phyloP scores from a whole-genome alignment of 208 protist genomes.

The Crithidia mellificae region DNA sequence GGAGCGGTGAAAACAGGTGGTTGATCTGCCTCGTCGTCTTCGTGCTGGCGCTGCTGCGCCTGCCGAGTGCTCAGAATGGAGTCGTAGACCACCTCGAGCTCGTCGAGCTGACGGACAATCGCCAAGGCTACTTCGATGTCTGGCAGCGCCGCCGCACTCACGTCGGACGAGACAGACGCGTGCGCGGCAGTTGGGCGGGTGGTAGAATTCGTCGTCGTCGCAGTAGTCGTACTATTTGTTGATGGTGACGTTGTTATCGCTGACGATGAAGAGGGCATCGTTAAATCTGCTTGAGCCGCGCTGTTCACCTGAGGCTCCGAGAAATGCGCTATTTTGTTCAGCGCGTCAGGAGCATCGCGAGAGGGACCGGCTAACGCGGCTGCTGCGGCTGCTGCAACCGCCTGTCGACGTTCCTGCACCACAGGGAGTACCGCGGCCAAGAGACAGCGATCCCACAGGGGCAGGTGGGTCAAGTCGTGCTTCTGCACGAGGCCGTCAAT shows the following conservation, averaged over 20 bases:
- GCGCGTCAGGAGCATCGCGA: background rate
- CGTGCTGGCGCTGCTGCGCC: conserved; percentile 1
- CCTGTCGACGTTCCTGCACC: conserved; percentile 38
- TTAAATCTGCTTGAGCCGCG: too few species aligned
- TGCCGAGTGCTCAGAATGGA: conserved; percentile 30
- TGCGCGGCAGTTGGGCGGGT: too few species aligned
- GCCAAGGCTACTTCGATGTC: conserved; percentile 39
- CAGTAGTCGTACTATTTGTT: too few species aligned
- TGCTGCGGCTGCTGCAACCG: background rate
- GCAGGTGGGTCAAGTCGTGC: conserved; percentile 32
- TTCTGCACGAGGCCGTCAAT: background rate
- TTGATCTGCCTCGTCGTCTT: too few species aligned
- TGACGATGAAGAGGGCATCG: too few species aligned
- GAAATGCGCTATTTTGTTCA: too few species aligned
- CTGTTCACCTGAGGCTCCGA: too few species aligned
- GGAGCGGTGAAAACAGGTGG: too few species aligned
- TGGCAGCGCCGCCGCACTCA: conserved; percentile 1
- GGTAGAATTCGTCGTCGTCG: too few species aligned
- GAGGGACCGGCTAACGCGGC: conserved; percentile 3
- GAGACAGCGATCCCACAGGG: conserved; percentile 66
- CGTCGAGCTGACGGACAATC: conserved; percentile 58
- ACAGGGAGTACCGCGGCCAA: conserved; percentile 54
- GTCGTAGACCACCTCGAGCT: conserved; percentile 71
- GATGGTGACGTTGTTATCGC: too few species aligned
- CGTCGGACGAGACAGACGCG: too few species aligned